Conservation (phyloP, 208 protist species). For the Leishmania gerbilli region DNA sequence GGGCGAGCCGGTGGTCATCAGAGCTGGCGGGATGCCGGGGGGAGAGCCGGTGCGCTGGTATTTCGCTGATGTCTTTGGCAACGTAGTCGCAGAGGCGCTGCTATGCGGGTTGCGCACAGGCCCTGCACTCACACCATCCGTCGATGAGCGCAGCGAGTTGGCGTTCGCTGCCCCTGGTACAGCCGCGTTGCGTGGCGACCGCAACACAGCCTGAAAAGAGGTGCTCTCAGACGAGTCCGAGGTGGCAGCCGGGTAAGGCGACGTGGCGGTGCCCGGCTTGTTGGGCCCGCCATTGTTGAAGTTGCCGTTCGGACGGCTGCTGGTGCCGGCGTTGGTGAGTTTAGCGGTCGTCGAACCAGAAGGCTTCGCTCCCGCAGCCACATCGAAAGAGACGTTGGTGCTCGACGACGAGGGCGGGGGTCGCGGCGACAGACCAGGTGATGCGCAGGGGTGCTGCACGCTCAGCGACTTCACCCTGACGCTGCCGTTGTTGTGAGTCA, state of each 20-base stretch:
- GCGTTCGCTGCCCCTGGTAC: not conserved
- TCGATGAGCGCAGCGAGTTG: not conserved
- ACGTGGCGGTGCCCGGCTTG: not conserved
- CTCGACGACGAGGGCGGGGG: not conserved
- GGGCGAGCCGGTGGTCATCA: not conserved
- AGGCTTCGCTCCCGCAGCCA: not conserved
- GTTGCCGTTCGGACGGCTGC: not conserved
- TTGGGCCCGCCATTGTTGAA: not conserved
- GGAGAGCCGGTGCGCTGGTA: slow-evolving; percentile 5
- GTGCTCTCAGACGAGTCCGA: not conserved
- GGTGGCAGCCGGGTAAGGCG: not conserved
- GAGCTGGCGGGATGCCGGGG: not conserved
- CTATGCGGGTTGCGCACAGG: not conserved
- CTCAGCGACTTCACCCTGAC: not conserved
- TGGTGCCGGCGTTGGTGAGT: not conserved
- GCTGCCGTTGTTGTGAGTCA: not conserved
- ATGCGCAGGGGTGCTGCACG: not conserved
- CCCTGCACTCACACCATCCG: not conserved
- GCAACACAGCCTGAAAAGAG: not conserved
- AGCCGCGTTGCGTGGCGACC: not conserved
- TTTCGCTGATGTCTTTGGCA: not conserved
- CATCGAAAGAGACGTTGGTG: no score
- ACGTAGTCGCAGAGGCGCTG: not conserved
- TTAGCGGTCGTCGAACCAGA: not conserved
- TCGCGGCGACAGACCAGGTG: not conserved